Conservation (phyloP, 2,329 filamentous ascomycete species). For the Monosporascus sp. region DNA sequence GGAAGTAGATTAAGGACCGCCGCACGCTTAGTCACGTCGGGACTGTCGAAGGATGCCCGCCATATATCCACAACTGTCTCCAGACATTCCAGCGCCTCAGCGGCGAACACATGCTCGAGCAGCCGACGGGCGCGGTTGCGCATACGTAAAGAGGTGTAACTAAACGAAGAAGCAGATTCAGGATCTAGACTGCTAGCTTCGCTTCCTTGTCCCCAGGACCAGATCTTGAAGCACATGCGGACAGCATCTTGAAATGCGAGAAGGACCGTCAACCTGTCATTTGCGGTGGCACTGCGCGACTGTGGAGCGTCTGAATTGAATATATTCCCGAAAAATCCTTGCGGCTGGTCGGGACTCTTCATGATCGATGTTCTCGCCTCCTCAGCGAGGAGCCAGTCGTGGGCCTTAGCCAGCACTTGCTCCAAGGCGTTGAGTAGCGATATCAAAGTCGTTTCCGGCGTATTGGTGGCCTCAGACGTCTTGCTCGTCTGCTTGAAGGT, state of each 20-base stretch:
- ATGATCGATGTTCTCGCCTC: constrained; percentile 62
- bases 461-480: constrained; percentile 28
- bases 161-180: constrained; percentile 73
- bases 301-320: constrained; percentile 75
- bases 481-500: constrained; percentile 47
- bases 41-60: constrained; percentile 48
- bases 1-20: constrained; percentile 83
- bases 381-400: constrained; percentile 74
- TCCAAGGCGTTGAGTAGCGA: constrained; percentile 91
- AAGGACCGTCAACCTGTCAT: constrained; percentile 86
- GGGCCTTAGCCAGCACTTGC: constrained; percentile 79
- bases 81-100: constrained; percentile 86
- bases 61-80: constrained; percentile 88
- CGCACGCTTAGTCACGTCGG: constrained; percentile 44
- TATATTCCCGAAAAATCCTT: constrained; percentile 89
- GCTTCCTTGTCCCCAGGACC: constrained; percentile 78
- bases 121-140: constrained; percentile 82
- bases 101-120: constrained; percentile 86
- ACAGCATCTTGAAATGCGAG: constrained; percentile 97
- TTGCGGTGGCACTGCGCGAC: constrained; percentile 78
- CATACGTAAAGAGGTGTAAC: constrained; percentile 85
- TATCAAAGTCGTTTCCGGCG: constrained; percentile 69
- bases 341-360: constrained; percentile 77
- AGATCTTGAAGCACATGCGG: constrained; percentile 85
- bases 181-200: constrained; percentile 57